Base-by-base conservation (phyloP, 768 basidiomycete species). In the Trametes cinnabarina region DNA sequence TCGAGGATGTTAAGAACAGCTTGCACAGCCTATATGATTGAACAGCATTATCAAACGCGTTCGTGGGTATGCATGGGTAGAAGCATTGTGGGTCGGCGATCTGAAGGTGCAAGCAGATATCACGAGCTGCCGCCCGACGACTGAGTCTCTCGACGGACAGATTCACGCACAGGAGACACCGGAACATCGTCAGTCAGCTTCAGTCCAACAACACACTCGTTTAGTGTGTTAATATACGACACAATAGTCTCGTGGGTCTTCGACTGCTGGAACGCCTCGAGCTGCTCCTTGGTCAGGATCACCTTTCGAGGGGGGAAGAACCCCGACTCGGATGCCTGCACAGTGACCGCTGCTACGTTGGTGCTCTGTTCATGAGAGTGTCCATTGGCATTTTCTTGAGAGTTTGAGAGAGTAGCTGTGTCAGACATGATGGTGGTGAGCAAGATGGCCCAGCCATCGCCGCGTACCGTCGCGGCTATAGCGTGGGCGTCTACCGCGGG, bases 241-340 rank as follows among this genome's bases (percentile, higher is more conserved):
- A 92, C 69, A 55, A 98, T 77, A 9, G 82, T 77, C 22, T 77
- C 69, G 66, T 94, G 84, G 0, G 94, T 88, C 46, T 79, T 69
- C 0, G 92, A 94, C 8, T 75, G 65, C 66, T 93, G 86, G 68
- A 97, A 99, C n/a, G 83, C 84, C 20, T 81, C 79, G 0, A 98
- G 82, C 64, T 98, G 94, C 4, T 79, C 82, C 28, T 79, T 82
- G 1, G 86, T 82, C 26, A 98, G 74, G 61, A 99, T 91, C 23
- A 74, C 77, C 75, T 95, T 96, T 40, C 73, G 74, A 0, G 88
- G 91, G 34, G 71, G 58, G 63, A 77, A 69, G 70, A 78, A 89
- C 4, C 51, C 30, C 7, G 44, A 23, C 30, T 47, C 37, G 4
- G 42, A 17, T 26, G 23, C 2, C 20, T 47, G 44, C 12, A 40